A percentile compares a stretch with the other conserved stretches of the same genome.
These are phyloP conservation scores for Venturia carpophila DNA, from an alignment of 2,329 filamentous ascomycete species.

Conservation along the genomic window DNA sequence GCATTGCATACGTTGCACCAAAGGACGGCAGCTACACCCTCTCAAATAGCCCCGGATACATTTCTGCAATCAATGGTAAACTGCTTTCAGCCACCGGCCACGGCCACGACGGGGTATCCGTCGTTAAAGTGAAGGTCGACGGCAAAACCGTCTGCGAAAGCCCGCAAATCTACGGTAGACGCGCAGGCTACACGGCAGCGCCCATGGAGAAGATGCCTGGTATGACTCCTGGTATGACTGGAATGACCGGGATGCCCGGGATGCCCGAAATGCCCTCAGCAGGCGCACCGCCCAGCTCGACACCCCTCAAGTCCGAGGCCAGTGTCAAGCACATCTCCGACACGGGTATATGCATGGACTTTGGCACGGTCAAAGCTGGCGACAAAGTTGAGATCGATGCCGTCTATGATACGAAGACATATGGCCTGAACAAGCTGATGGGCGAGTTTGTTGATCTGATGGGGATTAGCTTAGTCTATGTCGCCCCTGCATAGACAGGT, in stretches of 20 bases:
- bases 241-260: neutral
- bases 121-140: neutral
- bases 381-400: neutral
- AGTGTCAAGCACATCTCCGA: constrained; percentile 14
- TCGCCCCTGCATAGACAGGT: neutral
- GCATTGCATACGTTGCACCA: constrained; percentile 1
- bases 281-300: neutral
- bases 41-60: neutral
- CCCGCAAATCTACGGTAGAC: neutral
- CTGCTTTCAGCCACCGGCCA: constrained; percentile 14
- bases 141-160: constrained; percentile 6
- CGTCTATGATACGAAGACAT: constrained; percentile 1
- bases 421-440: constrained; percentile 13
- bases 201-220: neutral
- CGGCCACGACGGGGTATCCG: constrained; percentile 10
- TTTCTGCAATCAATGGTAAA: neutral
- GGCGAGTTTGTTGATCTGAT: constrained; percentile 10
- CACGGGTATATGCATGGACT: constrained; percentile 3
- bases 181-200: neutral
- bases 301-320: neutral
- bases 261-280: neutral
- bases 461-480: constrained; percentile 12
- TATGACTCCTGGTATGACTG: neutral
- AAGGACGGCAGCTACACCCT: constrained; percentile 4
- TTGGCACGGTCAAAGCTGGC: constrained; percentile 3